Percentiles rank a stretch among this genome's conserved stretches.
Evolutionary conservation across 768 basidiomycete genomes (phyloP).

Genomic region (Leccinum sublutescens): DNA sequence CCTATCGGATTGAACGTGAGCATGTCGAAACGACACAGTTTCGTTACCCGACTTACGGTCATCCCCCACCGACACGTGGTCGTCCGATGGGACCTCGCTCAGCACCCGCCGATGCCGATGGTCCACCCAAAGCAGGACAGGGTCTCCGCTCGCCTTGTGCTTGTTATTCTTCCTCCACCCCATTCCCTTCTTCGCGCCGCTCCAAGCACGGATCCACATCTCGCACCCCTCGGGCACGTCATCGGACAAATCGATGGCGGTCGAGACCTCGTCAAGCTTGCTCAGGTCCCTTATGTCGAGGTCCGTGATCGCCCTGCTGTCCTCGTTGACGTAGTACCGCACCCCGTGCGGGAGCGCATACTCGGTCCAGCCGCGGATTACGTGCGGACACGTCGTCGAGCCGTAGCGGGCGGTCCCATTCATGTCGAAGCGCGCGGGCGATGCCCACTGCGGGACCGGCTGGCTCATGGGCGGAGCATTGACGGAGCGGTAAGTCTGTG

Average conservation of each 20-base stretch:
- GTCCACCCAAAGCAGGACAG: constrained; percentile 60
- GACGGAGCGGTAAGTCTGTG: constrained; percentile 21
- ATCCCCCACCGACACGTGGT: constrained; percentile 30
- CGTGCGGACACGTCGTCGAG: constrained; percentile 22
- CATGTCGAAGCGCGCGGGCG: constrained; percentile 21
- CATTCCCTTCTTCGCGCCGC: constrained; percentile 23
- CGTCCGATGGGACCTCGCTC: constrained; percentile 41
- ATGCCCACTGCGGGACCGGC: constrained; percentile 30
- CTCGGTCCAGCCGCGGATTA: constrained; percentile 66
- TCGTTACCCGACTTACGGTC: constrained; percentile 36
- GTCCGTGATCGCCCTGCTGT: constrained; percentile 64
- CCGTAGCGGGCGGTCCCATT: constrained; percentile 35
- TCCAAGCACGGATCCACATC: constrained; percentile 58
- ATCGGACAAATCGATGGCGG: constrained; percentile 26
- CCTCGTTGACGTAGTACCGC: constrained; percentile 68
- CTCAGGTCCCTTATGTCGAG: constrained; percentile 56
- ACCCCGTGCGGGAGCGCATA: constrained; percentile 72
- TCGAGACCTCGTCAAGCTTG: constrained; percentile 45
- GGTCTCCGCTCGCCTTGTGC: constrained; percentile 31
- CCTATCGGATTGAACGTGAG: constrained; percentile 38
- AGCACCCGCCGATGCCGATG: constrained; percentile 57
- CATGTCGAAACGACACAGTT: background rate
- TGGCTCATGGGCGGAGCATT: constrained; percentile 23
- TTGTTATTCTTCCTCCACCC: constrained; percentile 32
- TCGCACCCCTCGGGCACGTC: constrained; percentile 47